Evolutionary conservation across 306 rosid species (phyloP), one percentile per base, ranked within the genome.

Genomic region (Argentina anserina): DNA sequence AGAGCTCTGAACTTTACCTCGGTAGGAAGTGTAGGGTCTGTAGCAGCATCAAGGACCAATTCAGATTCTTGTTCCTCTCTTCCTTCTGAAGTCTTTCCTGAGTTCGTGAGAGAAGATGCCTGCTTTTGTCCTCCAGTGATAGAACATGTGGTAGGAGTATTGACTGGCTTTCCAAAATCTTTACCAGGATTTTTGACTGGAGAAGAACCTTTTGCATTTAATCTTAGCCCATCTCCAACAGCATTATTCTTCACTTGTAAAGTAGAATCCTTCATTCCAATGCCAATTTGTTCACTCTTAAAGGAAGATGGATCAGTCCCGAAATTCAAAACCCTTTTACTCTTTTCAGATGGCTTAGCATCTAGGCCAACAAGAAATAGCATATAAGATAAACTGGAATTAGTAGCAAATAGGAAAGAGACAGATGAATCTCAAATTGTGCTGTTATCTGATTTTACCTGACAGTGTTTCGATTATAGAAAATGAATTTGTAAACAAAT

Each of bases 401-500:
- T 9, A 65, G 72, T 65, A 26, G 23, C 45, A 59, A 70, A 28
- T 37, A 45, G 39, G 47, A 46, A 71, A 33, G 52, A 79, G 67
- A 67, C 11, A 13, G 31, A 74, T 42, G n/a, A 41, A 76, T 31
- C 67, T 74, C 81, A 76, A 76, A 62, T 78, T 71, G 63, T 71
- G 71, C 74, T 72, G 56, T 58, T 70, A 77, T 72, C 76, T 33
- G 76, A 83, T 82, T 70, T 82, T 76, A 95, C 99, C 99, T 87
- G 97, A 78, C 81, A 95, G 81, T 26, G 97, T 95, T 83, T 95
- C 92, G 37, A 92, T 72, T 81, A 95, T 92, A 41, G 99, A 95
- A 81, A 95, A 91, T 28, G 99, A 95, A 86, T 88, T 88, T 7
- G 91, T 81, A 87, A 95, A 95, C 68, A 85, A 46, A 78, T 95